Conservation (phyloP, 2,329 filamentous ascomycete species). For the Corniculantispora saksenae region DNA sequence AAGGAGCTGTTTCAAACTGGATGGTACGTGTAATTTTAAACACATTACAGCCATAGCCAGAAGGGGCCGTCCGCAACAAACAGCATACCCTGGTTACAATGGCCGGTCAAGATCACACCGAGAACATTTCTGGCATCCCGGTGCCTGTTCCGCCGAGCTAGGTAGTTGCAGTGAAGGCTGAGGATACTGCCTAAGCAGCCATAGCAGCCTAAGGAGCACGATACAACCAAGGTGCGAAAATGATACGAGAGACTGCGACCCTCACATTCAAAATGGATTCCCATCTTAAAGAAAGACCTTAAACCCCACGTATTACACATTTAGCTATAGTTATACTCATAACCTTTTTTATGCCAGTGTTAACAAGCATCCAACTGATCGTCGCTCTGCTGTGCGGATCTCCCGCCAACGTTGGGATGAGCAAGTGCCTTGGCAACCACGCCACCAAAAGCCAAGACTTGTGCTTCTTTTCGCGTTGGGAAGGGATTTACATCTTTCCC, state of each 20-base stretch:
- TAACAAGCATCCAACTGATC: slow-evolving; percentile 4
- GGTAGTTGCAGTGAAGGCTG: not conserved
- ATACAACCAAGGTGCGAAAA: not conserved
- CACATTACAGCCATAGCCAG: not conserved
- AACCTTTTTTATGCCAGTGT: not conserved
- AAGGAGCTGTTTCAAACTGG: too few relatives aligned
- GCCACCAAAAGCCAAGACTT: slow-evolving; percentile 18
- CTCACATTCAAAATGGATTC: not conserved
- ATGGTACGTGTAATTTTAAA: not conserved
- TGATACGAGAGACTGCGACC: not conserved
- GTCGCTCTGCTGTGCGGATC: slow-evolving; percentile 15
- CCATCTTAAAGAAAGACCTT: too few relatives aligned
- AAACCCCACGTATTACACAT: too few relatives aligned
- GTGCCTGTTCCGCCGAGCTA: not conserved
- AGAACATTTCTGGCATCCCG: not conserved
- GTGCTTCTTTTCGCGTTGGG: slow-evolving; percentile 12
- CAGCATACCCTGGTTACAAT: not conserved
- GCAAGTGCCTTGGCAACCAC: slow-evolving; percentile 13
- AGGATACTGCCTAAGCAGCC: not conserved
- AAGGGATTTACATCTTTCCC: slow-evolving; percentile 5
- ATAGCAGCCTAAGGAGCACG: not conserved
- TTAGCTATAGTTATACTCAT: too few relatives aligned
- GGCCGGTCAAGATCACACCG: not conserved
- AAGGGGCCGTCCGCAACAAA: too few relatives aligned
- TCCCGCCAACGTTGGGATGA: slow-evolving; percentile 14